Evolutionary conservation across 305 asterid genomes (phyloP), one percentile per base, ranked within the genome.

Genomic region (Ilex paraguariensis): DNA sequence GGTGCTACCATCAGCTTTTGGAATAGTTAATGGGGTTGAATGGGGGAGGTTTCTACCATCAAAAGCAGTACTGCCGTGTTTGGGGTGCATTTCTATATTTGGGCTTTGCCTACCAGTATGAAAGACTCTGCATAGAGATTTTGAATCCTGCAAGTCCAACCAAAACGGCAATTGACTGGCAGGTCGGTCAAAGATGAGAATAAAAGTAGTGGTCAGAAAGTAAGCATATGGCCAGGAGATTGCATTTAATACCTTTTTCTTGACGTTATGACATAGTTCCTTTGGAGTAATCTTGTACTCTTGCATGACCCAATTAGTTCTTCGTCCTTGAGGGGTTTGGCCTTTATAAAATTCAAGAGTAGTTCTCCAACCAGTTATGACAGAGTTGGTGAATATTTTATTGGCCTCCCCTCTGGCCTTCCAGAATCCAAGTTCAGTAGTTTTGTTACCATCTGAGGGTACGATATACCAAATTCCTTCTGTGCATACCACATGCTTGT

Each of bases 221-320:
- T 31, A 40, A 15, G 21, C 8, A 40, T 5, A 39, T 44, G 48
- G 17, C n/a, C 28, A 31, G 54, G 13, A 46, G 54, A 54, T 53
- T 44, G 60, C 10, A 52, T 36, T 28, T 5, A n/a, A 59, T 78
- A 88, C 96, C 94, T 82, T 71, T 52, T 62, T 73, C 45, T 61
- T 69, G 70, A 62, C 56, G 44, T 66, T 59, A 15, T 62, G 74
- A 36, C 48, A 16, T 57, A 61, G 17, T 44, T 72, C 79, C 44
- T 70, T 70, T 15, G 53, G 76, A 5, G 77, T 71, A 59, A 83
- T 58, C 54, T n/a, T 74, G 73, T 80, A 88, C 70, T 88, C 91
- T 39, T 77, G 90, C 87, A 88, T 88, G 56, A 74, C 55, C 89
- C 83, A 83, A 56, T 62, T 63, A 8, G 91, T 77, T 74, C 16